These are phyloP conservation scores for Penicillium thymicola DNA, from an alignment of 2,329 filamentous ascomycete genomes.

Conservation along the genomic window DNA sequence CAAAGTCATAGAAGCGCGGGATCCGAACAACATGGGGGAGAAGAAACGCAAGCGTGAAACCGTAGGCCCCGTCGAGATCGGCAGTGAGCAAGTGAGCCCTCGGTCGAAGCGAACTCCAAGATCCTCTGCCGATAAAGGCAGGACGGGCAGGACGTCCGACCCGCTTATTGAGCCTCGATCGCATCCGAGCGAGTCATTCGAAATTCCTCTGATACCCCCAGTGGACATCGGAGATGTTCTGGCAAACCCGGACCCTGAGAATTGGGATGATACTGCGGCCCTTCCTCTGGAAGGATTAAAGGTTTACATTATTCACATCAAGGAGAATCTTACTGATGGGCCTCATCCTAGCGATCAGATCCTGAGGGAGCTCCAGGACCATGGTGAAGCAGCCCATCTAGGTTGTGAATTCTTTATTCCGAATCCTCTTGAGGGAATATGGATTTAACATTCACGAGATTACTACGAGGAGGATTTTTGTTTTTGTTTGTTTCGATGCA, in stretches of 20 bases:
- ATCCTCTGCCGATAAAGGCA: constrained; percentile 1
- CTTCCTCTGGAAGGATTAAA: constrained; percentile 67
- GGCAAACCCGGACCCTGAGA: constrained; percentile 14
- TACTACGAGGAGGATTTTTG: neutral
- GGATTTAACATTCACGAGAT: constrained; percentile 27
- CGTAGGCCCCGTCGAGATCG: constrained; percentile 12
- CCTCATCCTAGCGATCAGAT: constrained; percentile 64
- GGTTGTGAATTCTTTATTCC: constrained; percentile 80
- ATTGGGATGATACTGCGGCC: constrained; percentile 20
- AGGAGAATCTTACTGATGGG: constrained; percentile 76
- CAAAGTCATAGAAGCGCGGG: constrained; percentile 60
- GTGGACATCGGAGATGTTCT: neutral
- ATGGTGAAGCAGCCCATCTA: constrained; percentile 63
- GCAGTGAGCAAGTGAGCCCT: constrained; percentile 27
- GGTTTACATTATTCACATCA: constrained; percentile 89
- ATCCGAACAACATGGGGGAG: constrained; percentile 29
- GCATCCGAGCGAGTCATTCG: neutral
- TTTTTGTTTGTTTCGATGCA: neutral
- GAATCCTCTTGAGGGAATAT: constrained; percentile 58
- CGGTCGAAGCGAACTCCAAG: constrained; percentile 23
- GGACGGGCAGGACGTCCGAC: neutral
- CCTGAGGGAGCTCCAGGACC: constrained; percentile 62
- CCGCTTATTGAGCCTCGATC: neutral
- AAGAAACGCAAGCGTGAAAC: constrained; percentile 43
- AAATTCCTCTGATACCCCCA: constrained; percentile 1